Conservation (phyloP, 805 yeast species). For the Wickerhamiella vanderwaltii region DNA sequence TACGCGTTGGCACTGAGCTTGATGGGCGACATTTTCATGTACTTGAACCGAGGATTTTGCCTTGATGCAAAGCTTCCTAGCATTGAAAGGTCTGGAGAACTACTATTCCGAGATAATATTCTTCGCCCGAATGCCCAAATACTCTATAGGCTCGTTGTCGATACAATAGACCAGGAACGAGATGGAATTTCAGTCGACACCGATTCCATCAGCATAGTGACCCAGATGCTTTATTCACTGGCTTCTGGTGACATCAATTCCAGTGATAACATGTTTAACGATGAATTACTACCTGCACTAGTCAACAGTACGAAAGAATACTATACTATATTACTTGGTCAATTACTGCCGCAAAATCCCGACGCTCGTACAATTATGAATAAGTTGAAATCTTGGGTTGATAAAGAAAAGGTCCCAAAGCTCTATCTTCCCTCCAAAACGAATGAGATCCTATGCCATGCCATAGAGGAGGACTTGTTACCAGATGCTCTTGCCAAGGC, state of each 20-base stretch:
- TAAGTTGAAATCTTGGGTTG: slow-evolving; percentile 14
- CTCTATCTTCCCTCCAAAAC: slow-evolving; percentile 16
- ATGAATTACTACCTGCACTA: slow-evolving; percentile 13
- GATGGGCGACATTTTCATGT: slow-evolving; percentile 21
- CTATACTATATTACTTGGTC: slow-evolving; percentile 4
- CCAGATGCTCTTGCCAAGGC: slow-evolving; percentile 12
- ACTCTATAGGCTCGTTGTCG: slow-evolving; percentile 10
- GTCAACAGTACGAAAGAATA: slow-evolving; percentile 7
- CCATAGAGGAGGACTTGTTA: slow-evolving; percentile 12
- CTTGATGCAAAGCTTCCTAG: slow-evolving; percentile 13
- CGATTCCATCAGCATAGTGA: slow-evolving; percentile 8
- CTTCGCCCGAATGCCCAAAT: slow-evolving; percentile 3
- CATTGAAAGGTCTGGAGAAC: slow-evolving; percentile 16
- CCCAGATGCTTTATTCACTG: slow-evolving; percentile 16
- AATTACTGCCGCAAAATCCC: background rate
- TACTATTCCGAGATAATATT: slow-evolving; percentile 17
- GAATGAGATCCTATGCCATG: slow-evolving; percentile 8
- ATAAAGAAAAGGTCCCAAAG: slow-evolving; percentile 12
- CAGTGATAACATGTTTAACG: slow-evolving; percentile 15
- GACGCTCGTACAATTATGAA: background rate
- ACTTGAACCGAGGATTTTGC: slow-evolving; percentile 19
- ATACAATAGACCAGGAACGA: slow-evolving; percentile 14
- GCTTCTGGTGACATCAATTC: slow-evolving; percentile 14
- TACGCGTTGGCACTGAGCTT: slow-evolving; percentile 13
- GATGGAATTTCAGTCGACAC: slow-evolving; percentile 13